A percentile compares a stretch with the other conserved stretches of the same genome.
phyloP scores from a whole-genome alignment of 1,139 yeast genomes.

The Pichia sp. region DNA sequence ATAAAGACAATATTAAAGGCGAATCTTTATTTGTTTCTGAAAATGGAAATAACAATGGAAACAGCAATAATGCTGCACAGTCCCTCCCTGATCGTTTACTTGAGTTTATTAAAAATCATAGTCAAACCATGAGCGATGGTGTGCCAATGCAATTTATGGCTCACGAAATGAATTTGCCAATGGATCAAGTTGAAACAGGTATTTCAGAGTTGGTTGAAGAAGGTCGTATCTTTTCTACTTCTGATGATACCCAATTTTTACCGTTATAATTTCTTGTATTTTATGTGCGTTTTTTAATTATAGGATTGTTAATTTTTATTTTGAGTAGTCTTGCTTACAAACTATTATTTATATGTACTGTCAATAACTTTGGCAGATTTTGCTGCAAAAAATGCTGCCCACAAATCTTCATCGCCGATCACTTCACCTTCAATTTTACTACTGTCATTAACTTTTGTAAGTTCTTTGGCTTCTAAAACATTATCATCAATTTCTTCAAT shows the following conservation, averaged over 20 bases:
- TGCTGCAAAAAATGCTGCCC: conserved; percentile 51
- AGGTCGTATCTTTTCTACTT: conserved; percentile 62
- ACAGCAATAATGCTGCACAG: neutral
- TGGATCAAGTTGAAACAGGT: conserved; percentile 30
- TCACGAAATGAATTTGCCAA: conserved; percentile 46
- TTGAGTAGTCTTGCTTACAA: too few species aligned
- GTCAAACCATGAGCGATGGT: conserved; percentile 60
- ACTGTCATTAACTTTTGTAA: conserved; percentile 35
- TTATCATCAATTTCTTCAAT: conserved; percentile 30
- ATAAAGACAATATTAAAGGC: neutral
- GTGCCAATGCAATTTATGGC: conserved; percentile 59
- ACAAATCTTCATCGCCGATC: conserved; percentile 48
- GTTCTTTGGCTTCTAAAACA: conserved; percentile 34
- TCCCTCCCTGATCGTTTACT: conserved; percentile 8
- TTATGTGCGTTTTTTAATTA: too few species aligned
- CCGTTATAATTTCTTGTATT: conserved; percentile 7
- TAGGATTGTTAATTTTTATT: neutral
- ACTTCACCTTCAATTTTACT: conserved; percentile 50
- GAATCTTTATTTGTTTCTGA: conserved; percentile 2
- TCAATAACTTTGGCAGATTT: conserved; percentile 21
- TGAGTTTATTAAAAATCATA: conserved; percentile 43
- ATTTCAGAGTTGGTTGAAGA: conserved; percentile 53
- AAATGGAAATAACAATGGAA: neutral
- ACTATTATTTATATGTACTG: conserved; percentile 14
- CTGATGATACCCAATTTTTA: conserved; percentile 33